Conservation (phyloP, 2,329 filamentous ascomycete species). For the Aureobasidium sp. region DNA sequence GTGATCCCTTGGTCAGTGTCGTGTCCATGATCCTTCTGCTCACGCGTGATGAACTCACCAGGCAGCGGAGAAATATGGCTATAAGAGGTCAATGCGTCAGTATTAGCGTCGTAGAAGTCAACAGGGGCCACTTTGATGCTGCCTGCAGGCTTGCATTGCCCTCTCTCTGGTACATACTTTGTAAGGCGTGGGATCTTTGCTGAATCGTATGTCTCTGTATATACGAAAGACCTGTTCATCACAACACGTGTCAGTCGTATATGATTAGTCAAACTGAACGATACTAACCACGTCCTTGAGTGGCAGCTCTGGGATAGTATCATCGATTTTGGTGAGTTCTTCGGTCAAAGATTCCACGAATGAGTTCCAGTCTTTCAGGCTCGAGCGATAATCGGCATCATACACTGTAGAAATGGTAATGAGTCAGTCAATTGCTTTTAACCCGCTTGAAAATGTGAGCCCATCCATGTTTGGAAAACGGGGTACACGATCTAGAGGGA, state of each 20-base stretch:
- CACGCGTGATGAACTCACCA: constrained; percentile 44
- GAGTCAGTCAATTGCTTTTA: constrained; percentile 7
- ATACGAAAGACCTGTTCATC: constrained; percentile 63
- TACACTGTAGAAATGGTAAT: constrained; percentile 47
- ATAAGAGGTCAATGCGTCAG: constrained; percentile 12
- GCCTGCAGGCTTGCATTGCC: background rate
- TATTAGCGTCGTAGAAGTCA: background rate
- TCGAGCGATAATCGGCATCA: constrained; percentile 68
- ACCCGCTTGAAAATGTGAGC: background rate
- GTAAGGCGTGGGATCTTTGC: constrained; percentile 76
- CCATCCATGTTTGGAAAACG: background rate
- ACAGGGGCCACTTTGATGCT: background rate
- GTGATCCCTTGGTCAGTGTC: constrained; percentile 6
- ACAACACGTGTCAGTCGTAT: background rate
- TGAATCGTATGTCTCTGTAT: constrained; percentile 79
- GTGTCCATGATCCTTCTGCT: constrained; percentile 3
- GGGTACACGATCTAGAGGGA: background rate
- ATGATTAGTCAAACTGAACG: background rate
- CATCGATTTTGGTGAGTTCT: constrained; percentile 62
- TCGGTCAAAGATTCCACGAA: constrained; percentile 67
- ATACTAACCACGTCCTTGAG: constrained; percentile 64
- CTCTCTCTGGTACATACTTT: constrained; percentile 50
- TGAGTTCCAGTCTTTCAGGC: constrained; percentile 71
- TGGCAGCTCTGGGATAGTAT: constrained; percentile 78
- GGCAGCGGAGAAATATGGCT: constrained; percentile 76